phyloP scores from a whole-genome alignment of 73 alveolate genomes.

The Blepharisma japonicum region DNA sequence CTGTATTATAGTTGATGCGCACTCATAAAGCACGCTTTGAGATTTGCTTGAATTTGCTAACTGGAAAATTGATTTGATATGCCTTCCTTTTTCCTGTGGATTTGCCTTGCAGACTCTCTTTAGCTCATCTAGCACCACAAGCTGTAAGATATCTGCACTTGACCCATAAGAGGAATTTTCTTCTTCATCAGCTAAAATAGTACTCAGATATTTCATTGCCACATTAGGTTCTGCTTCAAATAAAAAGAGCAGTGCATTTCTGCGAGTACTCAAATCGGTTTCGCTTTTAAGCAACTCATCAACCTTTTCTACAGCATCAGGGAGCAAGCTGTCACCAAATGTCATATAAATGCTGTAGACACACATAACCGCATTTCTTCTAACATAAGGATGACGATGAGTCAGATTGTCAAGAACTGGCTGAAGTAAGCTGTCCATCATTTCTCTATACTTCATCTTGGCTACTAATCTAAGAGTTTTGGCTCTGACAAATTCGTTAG shows the following conservation, averaged over 20 bases:
- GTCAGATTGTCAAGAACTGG: conserved; percentile 88
- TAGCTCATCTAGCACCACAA: conserved; percentile 69
- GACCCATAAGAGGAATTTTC: conserved; percentile 29
- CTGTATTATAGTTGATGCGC: conserved; percentile 73
- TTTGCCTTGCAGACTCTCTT: conserved; percentile 75
- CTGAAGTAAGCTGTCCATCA: conserved; percentile 79
- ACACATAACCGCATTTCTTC: conserved; percentile 96
- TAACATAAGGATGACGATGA: conserved; percentile 93
- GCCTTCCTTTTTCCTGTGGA: conserved; percentile 66
- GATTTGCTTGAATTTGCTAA: conserved; percentile 60
- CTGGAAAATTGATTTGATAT: conserved; percentile 68
- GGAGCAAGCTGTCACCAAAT: conserved; percentile 87
- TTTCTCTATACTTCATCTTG: conserved; percentile 79
- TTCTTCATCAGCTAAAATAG: conserved; percentile 40
- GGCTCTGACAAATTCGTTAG: conserved; percentile 96
- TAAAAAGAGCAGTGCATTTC: conserved; percentile 91
- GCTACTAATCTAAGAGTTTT: conserved; percentile 91
- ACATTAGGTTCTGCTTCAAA: conserved; percentile 66
- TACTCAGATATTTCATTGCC: conserved; percentile 70
- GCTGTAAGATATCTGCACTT: conserved; percentile 76
- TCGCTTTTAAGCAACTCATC: conserved; percentile 82
- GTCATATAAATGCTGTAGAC: conserved; percentile 74
- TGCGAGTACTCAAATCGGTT: conserved; percentile 90
- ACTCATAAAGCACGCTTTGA: conserved; percentile 76
- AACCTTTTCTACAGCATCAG: conserved; percentile 85